Evolutionary conservation across 805 yeast species (phyloP), one percentile per base, ranked within the genome.

Genomic region (Barnettozyma sucrosica): DNA sequence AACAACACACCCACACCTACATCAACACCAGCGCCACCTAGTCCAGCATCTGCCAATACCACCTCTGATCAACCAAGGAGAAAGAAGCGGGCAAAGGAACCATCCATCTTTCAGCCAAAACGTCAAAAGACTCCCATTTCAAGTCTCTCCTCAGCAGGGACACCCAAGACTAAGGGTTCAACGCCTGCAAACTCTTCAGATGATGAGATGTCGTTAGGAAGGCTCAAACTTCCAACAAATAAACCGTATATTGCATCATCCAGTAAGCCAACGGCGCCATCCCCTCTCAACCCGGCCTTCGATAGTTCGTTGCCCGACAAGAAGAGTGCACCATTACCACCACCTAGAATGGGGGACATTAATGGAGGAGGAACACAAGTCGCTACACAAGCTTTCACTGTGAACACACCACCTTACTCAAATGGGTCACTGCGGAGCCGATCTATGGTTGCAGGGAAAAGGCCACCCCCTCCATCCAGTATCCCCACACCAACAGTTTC

Each of bases 91-190:
- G 26, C 36, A n/a, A 47, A 54, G 13, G 60, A 58, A 13, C 51
- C 61, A 0, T 54, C 61, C 8, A 52, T 59, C n/a, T 56, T 55
- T 41, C 59, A 56, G 23, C 60, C 63, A 14, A 58, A 56, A 34
- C 45, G 59, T 6, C 41, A 58, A 1, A 52, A 52, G 32, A 50
- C 56, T 0, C 61, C 61, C n/a, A 34, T 23, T 14, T 18, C 37
- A 18, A 20, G 37, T 18, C 16, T 34, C 14, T 34, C 37, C 16
- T 32, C 41, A 11, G 21, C 8, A 42, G 59, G 36, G 62, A 24
- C 34, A n/a, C 11, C 37, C 45, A 25, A 41, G 32, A 16, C 34
- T 25, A 43, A 39, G 18, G 39, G 47, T 36, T 39, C 45, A 21
- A 21, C 47, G 19, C 26, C 43, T 7, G 30, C 36, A 9, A 30